A percentile compares a stretch with the other conserved stretches of the same genome.
Conservation (phyloP, 2,329 filamentous ascomycete species). For the Neonectria neomacrospora region DNA sequence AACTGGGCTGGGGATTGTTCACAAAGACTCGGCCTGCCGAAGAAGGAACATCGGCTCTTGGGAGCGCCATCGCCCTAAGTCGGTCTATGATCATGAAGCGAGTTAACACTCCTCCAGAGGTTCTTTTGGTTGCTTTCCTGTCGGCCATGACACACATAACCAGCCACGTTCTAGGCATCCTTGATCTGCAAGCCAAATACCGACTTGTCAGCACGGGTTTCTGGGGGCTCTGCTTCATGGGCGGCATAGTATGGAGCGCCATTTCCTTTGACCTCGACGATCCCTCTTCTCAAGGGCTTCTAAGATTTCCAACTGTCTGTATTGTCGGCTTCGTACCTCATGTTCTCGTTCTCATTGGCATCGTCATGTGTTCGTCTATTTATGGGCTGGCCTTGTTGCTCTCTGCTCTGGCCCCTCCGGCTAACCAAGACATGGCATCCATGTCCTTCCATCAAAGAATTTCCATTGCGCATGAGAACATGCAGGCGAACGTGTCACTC, state of each 20-base stretch:
- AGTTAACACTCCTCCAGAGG: constrained; percentile 89
- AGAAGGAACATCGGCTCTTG: constrained; percentile 34
- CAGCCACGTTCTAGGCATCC: constrained; percentile 83
- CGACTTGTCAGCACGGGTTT: constrained; percentile 88
- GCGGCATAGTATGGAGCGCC: constrained; percentile 82
- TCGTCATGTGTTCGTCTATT: constrained; percentile 78
- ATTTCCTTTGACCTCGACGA: constrained; percentile 71
- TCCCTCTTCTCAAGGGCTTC: constrained; percentile 70
- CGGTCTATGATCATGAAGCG: constrained; percentile 77
- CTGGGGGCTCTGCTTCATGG: constrained; percentile 93
- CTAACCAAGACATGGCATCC: constrained; percentile 40
- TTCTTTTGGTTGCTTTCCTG: constrained; percentile 87
- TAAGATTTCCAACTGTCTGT: constrained; percentile 92
- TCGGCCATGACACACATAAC: constrained; percentile 89
- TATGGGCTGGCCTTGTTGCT: constrained; percentile 81
- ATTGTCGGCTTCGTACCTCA: constrained; percentile 96
- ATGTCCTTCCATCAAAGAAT: constrained; percentile 70
- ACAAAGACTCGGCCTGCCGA: constrained; percentile 56
- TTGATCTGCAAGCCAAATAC: constrained; percentile 81
- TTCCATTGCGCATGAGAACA: constrained; percentile 80
- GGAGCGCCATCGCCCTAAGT: constrained; percentile 60
- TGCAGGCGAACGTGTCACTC: constrained; percentile 91
- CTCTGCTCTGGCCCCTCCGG: constrained; percentile 64
- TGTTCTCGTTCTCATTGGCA: constrained; percentile 85
- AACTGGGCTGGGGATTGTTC: constrained; percentile 77